phyloP scores from a whole-genome alignment of 1,139 yeast genomes.

The Lodderomyces orthopsilosis region DNA sequence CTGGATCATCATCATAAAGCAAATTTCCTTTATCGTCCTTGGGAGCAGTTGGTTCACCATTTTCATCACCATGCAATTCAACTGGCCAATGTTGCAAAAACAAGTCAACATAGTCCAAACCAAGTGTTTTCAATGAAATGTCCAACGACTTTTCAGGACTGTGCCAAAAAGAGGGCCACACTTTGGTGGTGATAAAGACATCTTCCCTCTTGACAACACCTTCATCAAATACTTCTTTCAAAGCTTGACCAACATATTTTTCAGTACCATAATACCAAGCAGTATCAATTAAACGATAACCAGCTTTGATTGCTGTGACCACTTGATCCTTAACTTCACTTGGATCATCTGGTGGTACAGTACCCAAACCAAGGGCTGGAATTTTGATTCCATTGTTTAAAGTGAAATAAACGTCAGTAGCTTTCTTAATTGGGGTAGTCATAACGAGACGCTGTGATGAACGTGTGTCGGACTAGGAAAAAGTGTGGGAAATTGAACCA shows the following conservation, averaged over 20 bases:
- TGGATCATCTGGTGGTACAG: conserved; percentile 34
- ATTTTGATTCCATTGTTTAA: conserved; percentile 33
- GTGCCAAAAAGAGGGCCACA: conserved; percentile 48
- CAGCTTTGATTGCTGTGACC: conserved; percentile 38
- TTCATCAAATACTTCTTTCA: conserved; percentile 45
- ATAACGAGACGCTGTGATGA: background rate
- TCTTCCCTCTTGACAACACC: conserved; percentile 55
- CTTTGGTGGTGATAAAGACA: conserved; percentile 58
- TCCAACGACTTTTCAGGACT: conserved; percentile 39
- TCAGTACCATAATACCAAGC: conserved; percentile 53
- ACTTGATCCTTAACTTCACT: conserved; percentile 36
- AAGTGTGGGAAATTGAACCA: background rate
- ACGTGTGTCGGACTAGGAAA: too few relatives aligned
- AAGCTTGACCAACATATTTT: conserved; percentile 47
- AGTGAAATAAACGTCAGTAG: conserved; percentile 21
- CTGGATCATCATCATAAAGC: conserved; percentile 41
- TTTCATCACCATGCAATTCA: conserved; percentile 33
- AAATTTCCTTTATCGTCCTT: conserved; percentile 40
- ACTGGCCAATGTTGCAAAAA: conserved; percentile 65
- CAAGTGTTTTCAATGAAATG: conserved; percentile 34
- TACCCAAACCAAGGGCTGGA: conserved; percentile 43
- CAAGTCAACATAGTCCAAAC: conserved; percentile 58
- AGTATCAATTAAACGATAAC: conserved; percentile 41
- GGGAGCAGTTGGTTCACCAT: conserved; percentile 38
- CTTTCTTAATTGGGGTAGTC: conserved; percentile 10